These are phyloP conservation scores for Exophiala sp. DNA, from an alignment of 2,329 filamentous ascomycete genomes.

Conservation along the genomic window DNA sequence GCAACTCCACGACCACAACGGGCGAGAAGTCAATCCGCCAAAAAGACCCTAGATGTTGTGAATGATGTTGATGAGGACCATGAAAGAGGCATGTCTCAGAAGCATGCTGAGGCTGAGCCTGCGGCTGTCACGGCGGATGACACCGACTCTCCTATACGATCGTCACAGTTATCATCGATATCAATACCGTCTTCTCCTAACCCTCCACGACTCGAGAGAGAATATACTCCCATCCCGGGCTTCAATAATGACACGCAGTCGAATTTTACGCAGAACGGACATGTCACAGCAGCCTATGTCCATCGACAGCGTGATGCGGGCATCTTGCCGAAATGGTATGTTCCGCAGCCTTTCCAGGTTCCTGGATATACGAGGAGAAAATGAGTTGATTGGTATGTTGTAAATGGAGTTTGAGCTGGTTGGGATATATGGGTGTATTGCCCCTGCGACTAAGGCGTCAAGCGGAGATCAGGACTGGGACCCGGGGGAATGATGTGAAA, in stretches of 20 bases:
- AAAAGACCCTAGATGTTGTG: background rate
- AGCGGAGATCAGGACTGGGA: too few relatives aligned
- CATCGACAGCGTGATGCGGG: constrained; percentile 26
- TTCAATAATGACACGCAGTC: constrained; percentile 29
- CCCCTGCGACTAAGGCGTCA: too few relatives aligned
- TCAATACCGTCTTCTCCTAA: constrained; percentile 17
- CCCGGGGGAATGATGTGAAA: too few relatives aligned
- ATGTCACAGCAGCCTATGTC: constrained; percentile 28
- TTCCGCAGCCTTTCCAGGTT: constrained; percentile 35
- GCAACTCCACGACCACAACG: background rate
- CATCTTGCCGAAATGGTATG: constrained; percentile 25
- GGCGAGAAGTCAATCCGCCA: background rate
- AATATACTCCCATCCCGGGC: constrained; percentile 24
- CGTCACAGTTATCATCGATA: constrained; percentile 10
- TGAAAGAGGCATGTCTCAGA: background rate
- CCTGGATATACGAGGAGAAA: constrained; percentile 30
- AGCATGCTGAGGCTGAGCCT: background rate
- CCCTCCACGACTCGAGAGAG: constrained; percentile 13
- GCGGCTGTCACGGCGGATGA: too few relatives aligned
- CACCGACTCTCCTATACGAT: background rate
- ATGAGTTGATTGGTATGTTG: too few relatives aligned
- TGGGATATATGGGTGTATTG: too few relatives aligned
- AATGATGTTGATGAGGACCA: background rate
- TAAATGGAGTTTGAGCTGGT: too few relatives aligned
- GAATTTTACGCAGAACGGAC: constrained; percentile 29